Evolutionary conservation across 2,329 filamentous ascomycete species (phyloP), one percentile per base, ranked within the genome.

Genomic region (Gremmenia infestans): DNA sequence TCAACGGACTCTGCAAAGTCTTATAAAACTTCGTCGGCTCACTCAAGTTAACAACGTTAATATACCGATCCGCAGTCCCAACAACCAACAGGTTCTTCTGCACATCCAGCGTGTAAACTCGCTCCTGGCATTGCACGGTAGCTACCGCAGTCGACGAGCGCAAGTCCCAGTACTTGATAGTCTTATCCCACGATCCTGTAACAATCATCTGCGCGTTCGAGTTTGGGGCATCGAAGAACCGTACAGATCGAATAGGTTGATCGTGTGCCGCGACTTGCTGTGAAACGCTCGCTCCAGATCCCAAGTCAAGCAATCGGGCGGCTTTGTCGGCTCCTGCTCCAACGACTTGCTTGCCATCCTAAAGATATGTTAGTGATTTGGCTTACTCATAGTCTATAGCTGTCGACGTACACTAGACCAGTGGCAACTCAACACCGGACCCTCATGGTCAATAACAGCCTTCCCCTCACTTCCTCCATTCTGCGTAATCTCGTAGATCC

Each of bases 21-120:
- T 99, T 99, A 82, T 96, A 97, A 73, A 97, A 91, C 67, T 90
- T 91, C 52, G 83, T 83, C 4, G 94, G 94, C 59, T 95, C 87
- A 70, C 88, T 86, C 54, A 99, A 82, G 74, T 96, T 91, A 74
- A 99, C 80, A 60, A 99, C 87, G 72, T 97, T 92, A 78, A 99
- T 96, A 74, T 95, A 96, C 58, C 94, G 85, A 70, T 99, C 94
- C 12, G 94, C 94, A 0, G 92, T 97, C 60, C 89, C 94, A 55
- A 97, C 79, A 19, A 99, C 94, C 43, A 97, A 82, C 50, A 99
- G 80, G 67, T 94, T 87, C 70, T 93, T 87, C 69, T 87, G 87
- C 50, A 95, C 87, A 65, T 97, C 93, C 85, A 99, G 91, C 42
- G 89, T 86, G 75, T 97, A 99, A 40, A 93, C 83, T 51, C 89